Base-by-base conservation (phyloP, 129 eudicot species). In the Scalesia atractyloides region DNA sequence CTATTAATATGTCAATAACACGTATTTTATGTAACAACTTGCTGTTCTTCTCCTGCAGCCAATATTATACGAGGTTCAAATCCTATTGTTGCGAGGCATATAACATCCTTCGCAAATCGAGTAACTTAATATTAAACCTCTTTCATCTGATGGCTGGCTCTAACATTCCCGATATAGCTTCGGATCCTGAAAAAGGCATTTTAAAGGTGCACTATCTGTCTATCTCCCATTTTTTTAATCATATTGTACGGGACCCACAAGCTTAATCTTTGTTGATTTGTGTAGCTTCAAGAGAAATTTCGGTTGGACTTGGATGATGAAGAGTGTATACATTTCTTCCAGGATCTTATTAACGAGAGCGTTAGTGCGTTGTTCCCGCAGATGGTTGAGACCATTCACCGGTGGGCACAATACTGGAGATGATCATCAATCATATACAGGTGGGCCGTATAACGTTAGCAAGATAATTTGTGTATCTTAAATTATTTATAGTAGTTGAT, bases 391-490 rank as follows among this genome's bases (percentile, higher is more conserved):
- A 94, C 99, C 61, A 94, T 94, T 79, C 97, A 94, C 51, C 88
- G 98, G 13, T 94, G 98, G 98, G 98, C 98, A 53, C 98, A 94
- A 76, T 94, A 89, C 74, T 94, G 98, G 98, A 93, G 98, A 77
- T 94, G 89, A 87, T 57, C 59, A 76, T 34, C 22, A 22, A 51
- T 24, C 30, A 64, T 49, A 19, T 64, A 51, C 79, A 64, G 72
- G 72, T 74, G 17, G 59, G 19, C 9, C 59, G 18, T 52, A 52
- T 52, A 7, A 17, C 0, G 7, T n/a, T 52, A 16, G 17, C 2
- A 52, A 7, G 9, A 52, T 41, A 0, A 30, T 30, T 2, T 30
- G 2, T 30, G 34, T 30, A 1, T 2, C 2, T 30, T 2, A 2
- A 30, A 30, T 30, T 30, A 30, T 30, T 30, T 30, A 30, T 30